Base-by-base conservation (phyloP, 192 early-diverging fungal species). In the Podila verticillata region DNA sequence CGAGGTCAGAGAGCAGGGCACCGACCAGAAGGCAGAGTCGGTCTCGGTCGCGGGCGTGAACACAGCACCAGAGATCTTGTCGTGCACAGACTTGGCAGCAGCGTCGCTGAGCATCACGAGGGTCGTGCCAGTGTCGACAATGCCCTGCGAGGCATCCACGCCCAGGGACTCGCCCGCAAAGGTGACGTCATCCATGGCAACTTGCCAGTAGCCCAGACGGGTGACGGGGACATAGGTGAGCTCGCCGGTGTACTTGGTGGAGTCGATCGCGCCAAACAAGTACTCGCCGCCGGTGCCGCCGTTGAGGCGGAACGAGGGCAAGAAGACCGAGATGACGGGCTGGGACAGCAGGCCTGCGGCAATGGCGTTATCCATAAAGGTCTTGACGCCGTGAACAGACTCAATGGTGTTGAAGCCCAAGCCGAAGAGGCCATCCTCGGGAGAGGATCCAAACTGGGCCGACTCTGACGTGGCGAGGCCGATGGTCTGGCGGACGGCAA, bases 121-220 rank as follows among this genome's bases (percentile, higher is more conserved):
- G 32, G 90, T 92, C 32, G 91, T 89, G 57, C 91, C 91, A 7
- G 91, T 91, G 65, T 92, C 91, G 28, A 92, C 31, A 57, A 92
- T 91, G 32, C 84, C 85, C 56, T 65, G 70, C 17, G 70, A 73
- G 34, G 70, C 54, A 36, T 73, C 39, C 13, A 44, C 65, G 3
- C 83, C 81, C 26, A 86, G 65, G 1, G 75, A 73, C 1, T 75
- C 70, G 17, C 83, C 83, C 36, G 77, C 81, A 6, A 84, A 79
- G 8, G 75, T 75, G 36, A 83, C 84, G 29, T 78, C 77, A 56
- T 89, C 80, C n/a, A 91, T 68, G 79, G 75, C 60, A 28, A 91
- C 83, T 57, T 91, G 82, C 88, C 88, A 91, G 77, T 87, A 91
- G 26, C 82, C 85, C 73, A 82, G 80, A 70, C 77, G 65, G 61